Base-by-base conservation (phyloP, 148 eudicot species). In the Rhododendron henanense region DNA sequence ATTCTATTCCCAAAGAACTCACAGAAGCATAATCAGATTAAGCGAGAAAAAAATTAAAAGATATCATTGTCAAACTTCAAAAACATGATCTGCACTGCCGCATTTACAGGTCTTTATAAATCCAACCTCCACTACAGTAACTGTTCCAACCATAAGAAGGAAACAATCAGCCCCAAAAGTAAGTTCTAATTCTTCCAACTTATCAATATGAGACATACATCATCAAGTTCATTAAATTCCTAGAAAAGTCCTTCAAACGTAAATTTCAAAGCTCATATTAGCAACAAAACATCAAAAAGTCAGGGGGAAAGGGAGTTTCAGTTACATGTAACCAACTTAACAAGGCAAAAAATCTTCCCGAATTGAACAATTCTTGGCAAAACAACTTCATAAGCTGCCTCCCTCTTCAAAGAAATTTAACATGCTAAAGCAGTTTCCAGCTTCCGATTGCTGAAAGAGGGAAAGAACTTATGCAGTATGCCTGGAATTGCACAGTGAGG, bases 91-190 rank as follows among this genome's bases (percentile, higher is more conserved):
- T 61, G n/a, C 21, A 21, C 67, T 61, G 11, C 67, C 11, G 11
- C 21, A 21, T 61, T 61, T 61, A 61, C 21, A 21, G 25, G 25
- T 21, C 1, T 7, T 61, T 61, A 21, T 21, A 61, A 59, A 59
- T 15, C 18, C 65, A 16, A 53, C 16, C 16, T 53, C 48, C 48
- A 45, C 48, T 45, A 45, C 48, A 45, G 47, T 45, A 45, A 45
- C 47, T 45, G 47, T 45, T 6, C 47, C 47, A 45, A 45, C 9
- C 9, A 45, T 45, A 55, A 44, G 18, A 88, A 53, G n/a, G 1
- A 79, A 19, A 50, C 71, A 84, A 19, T 85, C 41, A 88, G 85
- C 84, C 48, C 16, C 8, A 19, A 50, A 37, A 50, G 18, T 35
- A 84, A 35, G 16, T 3, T 10, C 4, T 28, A 53, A 53, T 18